Evolutionary conservation across 345 rosid genomes (phyloP).

Genomic region (Pistacia vera): DNA sequence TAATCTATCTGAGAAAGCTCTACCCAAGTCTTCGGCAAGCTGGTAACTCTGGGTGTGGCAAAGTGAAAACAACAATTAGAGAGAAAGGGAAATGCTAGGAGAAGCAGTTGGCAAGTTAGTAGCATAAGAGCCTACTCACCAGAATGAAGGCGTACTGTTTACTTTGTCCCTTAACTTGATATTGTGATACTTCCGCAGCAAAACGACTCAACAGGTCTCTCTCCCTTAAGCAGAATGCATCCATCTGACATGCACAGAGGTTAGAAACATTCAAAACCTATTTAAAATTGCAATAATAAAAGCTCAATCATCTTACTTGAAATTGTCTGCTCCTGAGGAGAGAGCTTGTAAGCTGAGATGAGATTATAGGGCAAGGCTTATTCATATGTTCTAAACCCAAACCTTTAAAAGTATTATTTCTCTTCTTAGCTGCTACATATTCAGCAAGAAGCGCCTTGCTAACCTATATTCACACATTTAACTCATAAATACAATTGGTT

Average conservation of each 20-base stretch:
- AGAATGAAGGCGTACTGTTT: slow-evolving; percentile 57
- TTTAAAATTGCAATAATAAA: background rate
- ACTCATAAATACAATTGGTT: slow-evolving; percentile 15
- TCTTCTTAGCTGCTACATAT: slow-evolving; percentile 68
- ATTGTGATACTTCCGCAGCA: slow-evolving; percentile 57
- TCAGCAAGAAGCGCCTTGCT: slow-evolving; percentile 90
- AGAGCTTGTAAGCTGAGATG: slow-evolving; percentile 65
- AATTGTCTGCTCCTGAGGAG: slow-evolving; percentile 70
- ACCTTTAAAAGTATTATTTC: slow-evolving; percentile 62
- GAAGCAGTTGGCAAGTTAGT: background rate
- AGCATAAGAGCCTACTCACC: slow-evolving; percentile 43
- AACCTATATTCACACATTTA: slow-evolving; percentile 48
- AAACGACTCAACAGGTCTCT: slow-evolving; percentile 77
- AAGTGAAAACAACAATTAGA: slow-evolving; percentile 12
- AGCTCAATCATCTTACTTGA: slow-evolving; percentile 50
- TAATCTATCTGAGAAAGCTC: slow-evolving; percentile 84
- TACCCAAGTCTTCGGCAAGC: slow-evolving; percentile 86
- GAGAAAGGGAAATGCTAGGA: background rate
- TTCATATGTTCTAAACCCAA: slow-evolving; percentile 92
- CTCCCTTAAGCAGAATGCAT: slow-evolving; percentile 76
- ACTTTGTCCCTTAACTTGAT: slow-evolving; percentile 67
- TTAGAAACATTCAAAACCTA: slow-evolving; percentile 3
- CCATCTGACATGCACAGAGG: slow-evolving; percentile 45
- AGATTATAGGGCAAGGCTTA: slow-evolving; percentile 59
- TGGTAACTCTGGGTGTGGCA: slow-evolving; percentile 58